A percentile compares a stretch with the other conserved stretches of the same genome.
Evolutionary conservation across 176 grass and related monocot genomes (phyloP).

Genomic region (Cenchrus americanus): DNA sequence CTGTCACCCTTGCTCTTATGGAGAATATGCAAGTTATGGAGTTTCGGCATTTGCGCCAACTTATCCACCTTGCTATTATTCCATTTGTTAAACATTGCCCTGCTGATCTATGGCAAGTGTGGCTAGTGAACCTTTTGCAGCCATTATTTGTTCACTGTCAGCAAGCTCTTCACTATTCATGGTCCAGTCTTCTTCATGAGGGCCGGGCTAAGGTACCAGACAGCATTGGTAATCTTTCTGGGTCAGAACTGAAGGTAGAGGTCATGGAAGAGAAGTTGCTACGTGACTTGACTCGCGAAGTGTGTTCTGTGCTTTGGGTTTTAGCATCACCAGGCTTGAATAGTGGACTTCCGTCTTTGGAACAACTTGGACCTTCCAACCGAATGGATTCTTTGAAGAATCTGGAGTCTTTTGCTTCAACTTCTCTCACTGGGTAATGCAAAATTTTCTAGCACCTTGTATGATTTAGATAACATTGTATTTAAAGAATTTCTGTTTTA

Average conservation of each 20-base stretch:
- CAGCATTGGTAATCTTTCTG: conserved; percentile 84
- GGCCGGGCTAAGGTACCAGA: conserved; percentile 88
- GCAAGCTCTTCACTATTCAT: conserved; percentile 89
- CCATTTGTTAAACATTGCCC: conserved; percentile 89
- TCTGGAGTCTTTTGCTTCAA: conserved; percentile 71
- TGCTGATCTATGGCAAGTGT: conserved; percentile 65
- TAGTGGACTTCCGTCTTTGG: conserved; percentile 82
- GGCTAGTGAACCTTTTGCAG: conserved; percentile 71
- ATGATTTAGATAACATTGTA: neutral
- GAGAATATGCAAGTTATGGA: conserved; percentile 95
- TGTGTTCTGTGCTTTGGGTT: conserved; percentile 79
- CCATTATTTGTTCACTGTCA: conserved; percentile 86
- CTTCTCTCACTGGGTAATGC: conserved; percentile 79
- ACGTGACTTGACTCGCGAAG: conserved; percentile 94
- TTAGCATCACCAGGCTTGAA: conserved; percentile 76
- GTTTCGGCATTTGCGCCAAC: conserved; percentile 87
- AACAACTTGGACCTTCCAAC: conserved; percentile 85
- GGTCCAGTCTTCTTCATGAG: conserved; percentile 82
- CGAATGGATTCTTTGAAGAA: conserved; percentile 70
- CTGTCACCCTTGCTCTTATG: conserved; percentile 68
- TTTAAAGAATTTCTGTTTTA: neutral
- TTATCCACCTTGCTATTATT: conserved; percentile 90
- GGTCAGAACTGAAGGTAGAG: conserved; percentile 93
- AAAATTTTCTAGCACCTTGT: conserved; percentile 21
- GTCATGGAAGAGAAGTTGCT: conserved; percentile 98